Percentiles rank a stretch among this genome's conserved stretches.
Conservation (phyloP, 1,139 yeast species). For the Groenewaldozyma sp. region DNA sequence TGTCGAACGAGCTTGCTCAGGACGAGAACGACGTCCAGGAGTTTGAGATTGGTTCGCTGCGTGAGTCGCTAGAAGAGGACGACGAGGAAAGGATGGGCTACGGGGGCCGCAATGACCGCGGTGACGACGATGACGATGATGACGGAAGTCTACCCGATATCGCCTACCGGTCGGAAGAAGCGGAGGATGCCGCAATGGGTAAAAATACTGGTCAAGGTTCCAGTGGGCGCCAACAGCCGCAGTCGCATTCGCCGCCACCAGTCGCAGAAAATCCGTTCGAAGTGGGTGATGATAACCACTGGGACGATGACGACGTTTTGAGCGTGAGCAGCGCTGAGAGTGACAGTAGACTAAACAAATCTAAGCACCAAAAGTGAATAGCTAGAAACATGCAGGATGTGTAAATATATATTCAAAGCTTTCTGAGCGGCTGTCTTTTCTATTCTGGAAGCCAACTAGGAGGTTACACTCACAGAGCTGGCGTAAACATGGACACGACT, state of each 20-base stretch:
- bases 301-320: conserved; percentile 18
- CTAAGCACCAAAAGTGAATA: conserved; percentile 4
- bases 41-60: conserved; percentile 36
- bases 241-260: background rate
- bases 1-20: conserved; percentile 85
- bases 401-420: too few species aligned
- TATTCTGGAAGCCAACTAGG: too few species aligned
- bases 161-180: conserved; percentile 4
- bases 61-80: conserved; percentile 31
- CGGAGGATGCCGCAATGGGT: background rate
- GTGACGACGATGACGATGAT: conserved; percentile 6
- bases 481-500: too few species aligned
- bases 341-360: conserved; percentile 1
- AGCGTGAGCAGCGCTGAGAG: conserved; percentile 13
- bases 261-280: conserved; percentile 17
- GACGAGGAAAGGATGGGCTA: conserved; percentile 18
- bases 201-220: background rate
- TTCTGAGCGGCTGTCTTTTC: too few species aligned
- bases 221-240: background rate
- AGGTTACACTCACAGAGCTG: too few species aligned
- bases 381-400: background rate
- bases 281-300: conserved; percentile 18
- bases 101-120: conserved; percentile 6
- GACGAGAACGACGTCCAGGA: conserved; percentile 61
- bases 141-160: conserved; percentile 7